Evolutionary conservation across 106 monocot genomes (phyloP), one percentile per base, ranked within the genome.

Genomic region (Apostasia ramifera): DNA sequence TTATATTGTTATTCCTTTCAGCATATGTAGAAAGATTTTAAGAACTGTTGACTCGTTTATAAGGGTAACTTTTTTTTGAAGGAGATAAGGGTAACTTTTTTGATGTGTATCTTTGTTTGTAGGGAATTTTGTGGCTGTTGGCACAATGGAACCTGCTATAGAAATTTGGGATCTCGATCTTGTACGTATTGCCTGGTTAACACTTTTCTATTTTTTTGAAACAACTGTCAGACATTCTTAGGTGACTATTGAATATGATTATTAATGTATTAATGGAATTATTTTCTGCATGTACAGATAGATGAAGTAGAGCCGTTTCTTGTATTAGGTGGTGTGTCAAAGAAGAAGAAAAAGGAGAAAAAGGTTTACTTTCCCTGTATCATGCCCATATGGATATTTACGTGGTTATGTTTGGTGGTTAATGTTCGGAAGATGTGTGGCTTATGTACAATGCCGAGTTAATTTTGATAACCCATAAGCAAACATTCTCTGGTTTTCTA

Each of bases 111-210:
- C 61, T 14, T 2, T 2, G 42, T 77, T 76, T 14, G 37, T 81
- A 97, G 97, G 97, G 43, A 92, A 97, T 53, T 97, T 92, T 57
- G 68, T 97, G 63, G 97, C 97, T 80, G 86, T 92, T 38, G 92
- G 97, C 3, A 75, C 86, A 11, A 85, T 92, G 89, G 97, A 89
- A 13, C 71, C 88, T 70, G 86, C 88, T 59, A 92, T 95, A 77
- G 95, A 95, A 71, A 86, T 95, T 63, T 92, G 91, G 95, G 91
- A 95, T 72, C 88, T 95, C 60, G 91, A 95, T 77, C 57, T 89
- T 66, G 95, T 95, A 88, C 40, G 78, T 60, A 55, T 79, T 44
- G 60, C 10, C 47, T 70, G 12, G 60, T 10, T 63, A 8, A 40
- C 3, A 50, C 12, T 6, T 57, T 37, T 46, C 41, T 59, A 26